Conservation (phyloP, 225 moss, liverwort and hornwort species). For the Pleurozium schreberi region DNA sequence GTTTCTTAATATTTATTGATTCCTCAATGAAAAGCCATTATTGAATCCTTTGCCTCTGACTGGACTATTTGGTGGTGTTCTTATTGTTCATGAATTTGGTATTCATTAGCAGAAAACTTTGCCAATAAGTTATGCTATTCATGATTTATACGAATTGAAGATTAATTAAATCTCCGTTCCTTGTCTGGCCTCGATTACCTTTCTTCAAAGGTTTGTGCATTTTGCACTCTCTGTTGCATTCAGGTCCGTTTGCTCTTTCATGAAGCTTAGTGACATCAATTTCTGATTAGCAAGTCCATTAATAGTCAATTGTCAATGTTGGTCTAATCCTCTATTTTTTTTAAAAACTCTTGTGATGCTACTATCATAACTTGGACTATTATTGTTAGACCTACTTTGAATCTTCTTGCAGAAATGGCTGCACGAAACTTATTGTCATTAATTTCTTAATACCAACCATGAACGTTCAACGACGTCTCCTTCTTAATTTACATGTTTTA, state of each 20-base stretch:
- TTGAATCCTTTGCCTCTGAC: background rate
- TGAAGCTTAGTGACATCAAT: background rate
- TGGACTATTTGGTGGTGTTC: background rate
- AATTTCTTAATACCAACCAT: background rate
- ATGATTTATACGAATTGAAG: background rate
- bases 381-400: background rate
- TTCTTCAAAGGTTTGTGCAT: background rate
- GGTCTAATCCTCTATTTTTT: background rate
- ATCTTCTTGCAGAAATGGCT: background rate
- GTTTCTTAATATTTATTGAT: background rate
- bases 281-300: background rate
- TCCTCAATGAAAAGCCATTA: background rate
- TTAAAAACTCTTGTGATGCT: background rate
- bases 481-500: background rate
- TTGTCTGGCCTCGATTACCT: background rate
- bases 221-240: background rate
- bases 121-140: background rate
- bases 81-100: background rate
- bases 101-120: background rate
- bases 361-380: background rate
- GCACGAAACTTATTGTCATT: background rate
- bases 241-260: background rate
- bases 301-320: background rate
- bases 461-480: background rate
- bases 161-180: background rate